phyloP scores from a whole-genome alignment of 495 filamentous ascomycete genomes.

The Immersiella caudata region DNA sequence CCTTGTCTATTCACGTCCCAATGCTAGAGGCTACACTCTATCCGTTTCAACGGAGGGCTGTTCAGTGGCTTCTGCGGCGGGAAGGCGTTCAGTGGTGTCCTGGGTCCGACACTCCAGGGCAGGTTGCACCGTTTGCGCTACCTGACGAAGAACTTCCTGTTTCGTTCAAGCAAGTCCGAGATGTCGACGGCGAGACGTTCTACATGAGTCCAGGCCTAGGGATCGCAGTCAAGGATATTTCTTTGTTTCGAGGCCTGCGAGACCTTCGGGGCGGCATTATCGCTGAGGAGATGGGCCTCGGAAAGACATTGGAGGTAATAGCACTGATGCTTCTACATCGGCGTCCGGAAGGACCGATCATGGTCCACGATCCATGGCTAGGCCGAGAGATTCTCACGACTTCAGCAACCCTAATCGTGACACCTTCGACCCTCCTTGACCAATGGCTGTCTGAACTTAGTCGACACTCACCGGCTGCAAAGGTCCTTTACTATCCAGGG shows the following conservation, averaged over 20 bases:
- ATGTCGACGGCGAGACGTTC: conserved; percentile 36
- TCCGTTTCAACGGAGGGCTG: conserved; percentile 49
- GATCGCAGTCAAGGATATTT: conserved; percentile 57
- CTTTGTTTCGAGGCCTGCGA: conserved; percentile 47
- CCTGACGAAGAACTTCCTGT: conserved; percentile 16
- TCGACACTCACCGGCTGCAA: conserved; percentile 56
- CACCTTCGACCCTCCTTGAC: conserved; percentile 74
- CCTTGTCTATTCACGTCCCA: conserved; percentile 31
- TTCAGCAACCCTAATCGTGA: conserved; percentile 81
- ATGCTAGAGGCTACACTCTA: conserved; percentile 40
- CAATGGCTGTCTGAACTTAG: conserved; percentile 87
- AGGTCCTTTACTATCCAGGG: conserved; percentile 49
- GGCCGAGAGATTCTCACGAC: conserved; percentile 48
- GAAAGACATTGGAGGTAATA: conserved; percentile 91
- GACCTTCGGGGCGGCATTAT: conserved; percentile 68
- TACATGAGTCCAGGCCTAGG: conserved; percentile 67
- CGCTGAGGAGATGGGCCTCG: conserved; percentile 95
- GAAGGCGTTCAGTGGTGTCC: conserved; percentile 46
- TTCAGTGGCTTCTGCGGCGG: conserved; percentile 50
- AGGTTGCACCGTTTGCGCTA: conserved; percentile 21
- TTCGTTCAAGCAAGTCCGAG: conserved; percentile 27
- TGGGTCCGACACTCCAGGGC: conserved; percentile 3
- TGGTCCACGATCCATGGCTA: conserved; percentile 32
- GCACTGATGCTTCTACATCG: conserved; percentile 70
- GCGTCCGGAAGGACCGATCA: conserved; percentile 28